These are phyloP conservation scores for Ochetophila trinervis DNA, from an alignment of 306 rosid species.

Conservation along the genomic window DNA sequence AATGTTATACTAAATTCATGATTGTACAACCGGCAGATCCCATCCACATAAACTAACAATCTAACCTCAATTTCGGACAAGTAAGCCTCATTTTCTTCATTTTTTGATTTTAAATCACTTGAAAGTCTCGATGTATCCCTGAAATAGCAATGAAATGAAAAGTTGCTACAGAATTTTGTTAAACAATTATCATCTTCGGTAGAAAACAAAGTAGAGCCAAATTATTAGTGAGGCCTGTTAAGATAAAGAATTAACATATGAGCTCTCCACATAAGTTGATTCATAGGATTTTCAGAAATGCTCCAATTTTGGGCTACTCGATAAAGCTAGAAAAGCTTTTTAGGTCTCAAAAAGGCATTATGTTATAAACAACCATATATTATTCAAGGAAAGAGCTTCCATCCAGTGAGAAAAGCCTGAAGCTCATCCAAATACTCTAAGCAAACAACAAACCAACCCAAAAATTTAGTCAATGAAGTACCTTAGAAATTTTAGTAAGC, in stretches of 20 bases:
- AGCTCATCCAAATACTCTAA: too few species aligned
- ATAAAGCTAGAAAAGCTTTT: too few species aligned
- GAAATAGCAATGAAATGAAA: conserved; percentile 33
- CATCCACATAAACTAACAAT: conserved; percentile 21
- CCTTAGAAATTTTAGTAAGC: too few species aligned
- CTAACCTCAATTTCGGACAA: conserved; percentile 95
- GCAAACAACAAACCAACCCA: too few species aligned
- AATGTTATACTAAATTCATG: conserved; percentile 14
- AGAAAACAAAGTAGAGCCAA: neutral
- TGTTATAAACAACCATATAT: too few species aligned
- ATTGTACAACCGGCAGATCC: conserved; percentile 9
- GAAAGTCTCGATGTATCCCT: conserved; percentile 58
- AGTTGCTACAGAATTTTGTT: conserved; percentile 3
- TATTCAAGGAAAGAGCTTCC: too few species aligned
- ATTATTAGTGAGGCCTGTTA: neutral
- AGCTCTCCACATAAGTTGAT: too few species aligned
- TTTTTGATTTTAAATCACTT: conserved; percentile 67
- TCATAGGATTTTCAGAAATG: too few species aligned
- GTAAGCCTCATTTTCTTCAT: conserved; percentile 83
- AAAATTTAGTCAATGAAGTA: too few species aligned
- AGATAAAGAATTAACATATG: conserved; percentile 1
- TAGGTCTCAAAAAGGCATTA: too few species aligned
- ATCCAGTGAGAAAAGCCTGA: too few species aligned
- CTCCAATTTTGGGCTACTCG: too few species aligned
- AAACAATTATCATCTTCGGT: neutral